Percentiles rank a stretch among this genome's conserved stretches.
phyloP scores from a whole-genome alignment of 2,329 filamentous ascomycete species.

The Aphanocladium album region DNA sequence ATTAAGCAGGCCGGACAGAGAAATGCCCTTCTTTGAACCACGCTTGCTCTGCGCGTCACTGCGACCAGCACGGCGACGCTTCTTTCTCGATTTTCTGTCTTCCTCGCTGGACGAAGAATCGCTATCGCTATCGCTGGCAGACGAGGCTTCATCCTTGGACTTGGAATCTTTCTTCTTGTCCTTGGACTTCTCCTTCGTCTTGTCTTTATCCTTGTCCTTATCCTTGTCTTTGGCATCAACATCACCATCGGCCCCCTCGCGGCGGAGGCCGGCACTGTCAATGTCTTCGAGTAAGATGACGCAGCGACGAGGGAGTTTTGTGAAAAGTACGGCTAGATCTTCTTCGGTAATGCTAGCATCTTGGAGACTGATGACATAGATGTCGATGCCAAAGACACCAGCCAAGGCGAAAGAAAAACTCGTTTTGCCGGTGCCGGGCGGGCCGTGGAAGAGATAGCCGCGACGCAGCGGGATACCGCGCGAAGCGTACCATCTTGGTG shows the following conservation, averaged over 20 bases:
- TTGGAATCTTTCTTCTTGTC: not conserved
- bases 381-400: constrained; percentile 60
- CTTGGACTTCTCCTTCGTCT: constrained; percentile 22
- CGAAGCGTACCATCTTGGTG: constrained; percentile 67
- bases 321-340: constrained; percentile 54
- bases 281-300: constrained; percentile 67
- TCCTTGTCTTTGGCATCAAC: constrained; percentile 29
- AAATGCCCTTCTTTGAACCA: constrained; percentile 45
- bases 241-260: constrained; percentile 23
- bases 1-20: constrained; percentile 74
- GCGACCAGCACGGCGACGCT: constrained; percentile 13
- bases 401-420: constrained; percentile 62
- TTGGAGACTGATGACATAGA: constrained; percentile 55
- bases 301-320: constrained; percentile 55
- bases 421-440: constrained; percentile 70
- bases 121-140: constrained; percentile 20
- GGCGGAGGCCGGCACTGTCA: constrained; percentile 57
- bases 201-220: constrained; percentile 35
- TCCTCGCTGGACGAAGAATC: constrained; percentile 18
- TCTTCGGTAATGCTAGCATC: constrained; percentile 59
- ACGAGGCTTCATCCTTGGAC: not conserved
- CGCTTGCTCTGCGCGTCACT: constrained; percentile 16
- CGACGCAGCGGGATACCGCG: constrained; percentile 71
- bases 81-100: constrained; percentile 15
- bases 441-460: constrained; percentile 74